A percentile compares a stretch with the other conserved stretches of the same genome.
These are phyloP conservation scores for Fusarium sublunatum DNA, from an alignment of 2,329 filamentous ascomycete genomes.

Conservation along the genomic window DNA sequence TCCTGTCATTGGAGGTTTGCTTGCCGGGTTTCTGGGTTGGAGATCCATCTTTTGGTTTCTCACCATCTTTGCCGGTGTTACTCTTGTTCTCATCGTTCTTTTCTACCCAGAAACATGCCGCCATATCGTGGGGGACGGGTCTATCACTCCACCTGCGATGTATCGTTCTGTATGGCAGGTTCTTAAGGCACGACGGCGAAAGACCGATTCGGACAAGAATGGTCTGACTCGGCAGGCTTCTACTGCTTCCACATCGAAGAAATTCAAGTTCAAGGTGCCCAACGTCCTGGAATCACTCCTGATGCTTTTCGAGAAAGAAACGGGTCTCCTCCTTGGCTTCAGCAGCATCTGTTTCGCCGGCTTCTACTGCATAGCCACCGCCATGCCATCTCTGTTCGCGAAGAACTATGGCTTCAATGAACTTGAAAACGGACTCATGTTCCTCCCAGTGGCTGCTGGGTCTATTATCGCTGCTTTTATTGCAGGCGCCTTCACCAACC, in stretches of 20 bases:
- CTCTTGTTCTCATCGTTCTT: conserved; percentile 56
- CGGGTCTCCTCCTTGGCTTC: conserved; percentile 58
- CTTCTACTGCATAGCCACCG: conserved; percentile 61
- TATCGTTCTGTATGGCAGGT: conserved; percentile 53
- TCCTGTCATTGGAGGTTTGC: conserved; percentile 68
- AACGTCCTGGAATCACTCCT: conserved; percentile 56
- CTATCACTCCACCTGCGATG: conserved; percentile 53
- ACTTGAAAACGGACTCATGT: conserved; percentile 64
- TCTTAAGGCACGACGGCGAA: conserved; percentile 37
- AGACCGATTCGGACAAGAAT: conserved; percentile 4
- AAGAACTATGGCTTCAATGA: conserved; percentile 70
- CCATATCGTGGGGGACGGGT: conserved; percentile 64
- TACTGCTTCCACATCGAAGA: conserved; percentile 26
- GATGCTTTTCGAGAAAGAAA: conserved; percentile 57
- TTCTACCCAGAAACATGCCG: conserved; percentile 67
- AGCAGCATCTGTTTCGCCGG: conserved; percentile 61
- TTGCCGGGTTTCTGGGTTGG: conserved; percentile 69
- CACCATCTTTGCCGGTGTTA: conserved; percentile 57
- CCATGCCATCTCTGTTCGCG: conserved; percentile 57
- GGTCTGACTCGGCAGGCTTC: conserved; percentile 28
- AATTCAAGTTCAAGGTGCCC: conserved; percentile 53
- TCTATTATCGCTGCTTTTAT: conserved; percentile 59
- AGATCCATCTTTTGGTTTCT: conserved; percentile 72
- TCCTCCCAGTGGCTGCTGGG: conserved; percentile 62
- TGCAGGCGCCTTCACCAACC: conserved; percentile 69